These are phyloP conservation scores for Monosporascus sp. DNA, from an alignment of 2,329 filamentous ascomycete species.

Conservation along the genomic window DNA sequence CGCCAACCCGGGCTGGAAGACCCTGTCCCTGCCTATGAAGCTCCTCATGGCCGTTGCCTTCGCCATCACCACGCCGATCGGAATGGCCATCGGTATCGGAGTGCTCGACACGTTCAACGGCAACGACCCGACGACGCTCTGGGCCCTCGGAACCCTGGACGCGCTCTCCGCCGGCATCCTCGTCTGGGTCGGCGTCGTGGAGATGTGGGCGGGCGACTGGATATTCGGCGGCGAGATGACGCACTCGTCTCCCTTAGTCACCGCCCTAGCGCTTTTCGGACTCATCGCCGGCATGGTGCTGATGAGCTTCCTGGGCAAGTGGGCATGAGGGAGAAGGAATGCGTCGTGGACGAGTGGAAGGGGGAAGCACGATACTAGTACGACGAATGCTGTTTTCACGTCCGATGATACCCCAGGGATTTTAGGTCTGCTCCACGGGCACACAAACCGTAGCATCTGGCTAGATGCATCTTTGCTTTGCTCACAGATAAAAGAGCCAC, in stretches of 20 bases:
- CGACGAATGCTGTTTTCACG: too few relatives aligned
- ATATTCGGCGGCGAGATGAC: conserved; percentile 54
- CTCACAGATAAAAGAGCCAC: too few relatives aligned
- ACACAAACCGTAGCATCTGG: too few relatives aligned
- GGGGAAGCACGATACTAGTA: too few relatives aligned
- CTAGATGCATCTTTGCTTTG: too few relatives aligned
- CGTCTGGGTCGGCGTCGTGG: conserved; percentile 73
- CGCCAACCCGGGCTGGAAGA: background rate
- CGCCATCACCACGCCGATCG: conserved; percentile 67
- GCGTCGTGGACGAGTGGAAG: too few relatives aligned
- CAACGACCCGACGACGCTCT: conserved; percentile 61
- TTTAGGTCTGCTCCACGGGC: too few relatives aligned
- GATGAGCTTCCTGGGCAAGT: conserved; percentile 72
- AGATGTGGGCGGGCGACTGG: conserved; percentile 78
- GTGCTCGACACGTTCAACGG: conserved; percentile 68
- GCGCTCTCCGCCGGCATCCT: conserved; percentile 71
- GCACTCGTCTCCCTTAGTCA: conserved; percentile 43
- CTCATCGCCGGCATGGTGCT: conserved; percentile 58
- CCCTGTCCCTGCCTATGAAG: conserved; percentile 43
- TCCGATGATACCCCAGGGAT: too few relatives aligned
- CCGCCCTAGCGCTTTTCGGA: conserved; percentile 43
- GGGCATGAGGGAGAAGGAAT: conserved; percentile 46
- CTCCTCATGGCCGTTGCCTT: conserved; percentile 59
- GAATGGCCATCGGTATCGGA: conserved; percentile 76
- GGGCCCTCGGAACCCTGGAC: conserved; percentile 70